Percentiles rank a stretch among this genome's conserved stretches.
phyloP scores from a whole-genome alignment of 1,284 basidiomycete species.

The Cutaneotrichosporon sp. region DNA sequence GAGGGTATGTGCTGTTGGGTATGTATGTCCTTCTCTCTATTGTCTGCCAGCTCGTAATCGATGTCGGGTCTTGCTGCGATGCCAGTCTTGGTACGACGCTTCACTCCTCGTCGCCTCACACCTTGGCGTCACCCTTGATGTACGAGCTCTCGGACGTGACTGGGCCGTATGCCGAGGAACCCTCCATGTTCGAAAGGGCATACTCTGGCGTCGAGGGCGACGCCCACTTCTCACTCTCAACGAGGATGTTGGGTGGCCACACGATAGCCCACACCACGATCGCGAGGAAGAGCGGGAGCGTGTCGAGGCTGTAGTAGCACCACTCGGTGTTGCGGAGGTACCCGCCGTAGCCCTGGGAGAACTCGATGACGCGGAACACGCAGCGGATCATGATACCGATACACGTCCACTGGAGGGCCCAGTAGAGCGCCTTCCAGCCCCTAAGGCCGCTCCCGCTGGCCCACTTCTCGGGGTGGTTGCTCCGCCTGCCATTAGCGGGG shows the following conservation, averaged over 20 bases:
- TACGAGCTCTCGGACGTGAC: no score
- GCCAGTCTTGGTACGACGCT: no score
- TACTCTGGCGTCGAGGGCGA: neutral
- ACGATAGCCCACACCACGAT: conserved; percentile 50
- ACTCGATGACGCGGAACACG: conserved; percentile 65
- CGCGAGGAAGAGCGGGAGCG: conserved; percentile 60
- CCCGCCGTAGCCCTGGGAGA: conserved; percentile 65
- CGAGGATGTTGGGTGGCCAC: conserved; percentile 29
- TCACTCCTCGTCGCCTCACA: no score
- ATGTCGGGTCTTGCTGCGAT: no score
- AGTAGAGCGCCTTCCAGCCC: conserved; percentile 63
- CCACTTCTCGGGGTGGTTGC: conserved; percentile 3
- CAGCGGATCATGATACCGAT: conserved; percentile 69
- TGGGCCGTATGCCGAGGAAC: neutral
- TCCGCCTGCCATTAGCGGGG: neutral
- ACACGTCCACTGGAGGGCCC: conserved; percentile 61
- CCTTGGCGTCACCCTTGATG: no score
- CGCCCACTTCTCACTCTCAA: neutral
- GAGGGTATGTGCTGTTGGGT: neutral
- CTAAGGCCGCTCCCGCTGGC: conserved; percentile 15
- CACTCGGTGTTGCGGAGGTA: conserved; percentile 63
- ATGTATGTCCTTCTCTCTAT: neutral
- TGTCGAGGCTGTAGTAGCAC: conserved; percentile 68
- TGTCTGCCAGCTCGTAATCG: no score
- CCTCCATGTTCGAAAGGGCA: neutral